These are phyloP conservation scores for Exophiala alcalophila DNA, from an alignment of 2,329 filamentous ascomycete genomes.

Conservation along the genomic window DNA sequence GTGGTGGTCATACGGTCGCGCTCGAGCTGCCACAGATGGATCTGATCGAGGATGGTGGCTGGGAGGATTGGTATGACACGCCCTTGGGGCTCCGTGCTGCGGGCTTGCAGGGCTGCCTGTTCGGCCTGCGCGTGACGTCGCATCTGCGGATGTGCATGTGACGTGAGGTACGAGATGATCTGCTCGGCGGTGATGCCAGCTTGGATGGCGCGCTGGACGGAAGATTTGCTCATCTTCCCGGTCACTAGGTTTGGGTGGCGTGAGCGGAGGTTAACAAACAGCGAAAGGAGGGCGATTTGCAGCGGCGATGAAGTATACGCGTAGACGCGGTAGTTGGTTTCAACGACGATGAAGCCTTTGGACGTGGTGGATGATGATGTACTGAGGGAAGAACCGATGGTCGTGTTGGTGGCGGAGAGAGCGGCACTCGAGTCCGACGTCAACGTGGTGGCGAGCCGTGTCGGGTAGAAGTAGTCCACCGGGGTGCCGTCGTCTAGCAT, in stretches of 20 bases:
- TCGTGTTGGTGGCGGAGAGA: slow-evolving; percentile 66
- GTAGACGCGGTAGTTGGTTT: slow-evolving; percentile 97
- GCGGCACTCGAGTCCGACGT: slow-evolving; percentile 70
- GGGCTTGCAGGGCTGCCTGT: slow-evolving; percentile 31
- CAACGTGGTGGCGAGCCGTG: slow-evolving; percentile 87
- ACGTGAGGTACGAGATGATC: slow-evolving; percentile 87
- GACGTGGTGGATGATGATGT: slow-evolving; percentile 30
- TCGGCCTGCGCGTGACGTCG: slow-evolving; percentile 56
- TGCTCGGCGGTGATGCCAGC: slow-evolving; percentile 93
- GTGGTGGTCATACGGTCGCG: slow-evolving; percentile 88
- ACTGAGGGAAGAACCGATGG: slow-evolving; percentile 63
- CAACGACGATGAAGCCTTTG: slow-evolving; percentile 82
- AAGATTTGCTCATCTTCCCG: slow-evolving; percentile 83
- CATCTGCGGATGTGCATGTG: slow-evolving; percentile 94
- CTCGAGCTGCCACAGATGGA: slow-evolving; percentile 95
- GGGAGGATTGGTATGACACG: slow-evolving; percentile 66
- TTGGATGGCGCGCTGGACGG: slow-evolving; percentile 79
- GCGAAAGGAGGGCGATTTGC: slow-evolving; percentile 87
- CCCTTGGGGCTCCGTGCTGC: slow-evolving; percentile 32
- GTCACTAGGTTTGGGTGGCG: slow-evolving; percentile 94
- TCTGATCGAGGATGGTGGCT: slow-evolving; percentile 95
- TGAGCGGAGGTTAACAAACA: slow-evolving; percentile 83
- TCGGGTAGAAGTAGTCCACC: slow-evolving; percentile 71
- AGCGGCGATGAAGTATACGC: slow-evolving; percentile 93
- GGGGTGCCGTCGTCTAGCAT: slow-evolving; percentile 29